Evolutionary conservation across 495 filamentous ascomycete genomes (phyloP).

Genomic region (Penicillium pancosmium): DNA sequence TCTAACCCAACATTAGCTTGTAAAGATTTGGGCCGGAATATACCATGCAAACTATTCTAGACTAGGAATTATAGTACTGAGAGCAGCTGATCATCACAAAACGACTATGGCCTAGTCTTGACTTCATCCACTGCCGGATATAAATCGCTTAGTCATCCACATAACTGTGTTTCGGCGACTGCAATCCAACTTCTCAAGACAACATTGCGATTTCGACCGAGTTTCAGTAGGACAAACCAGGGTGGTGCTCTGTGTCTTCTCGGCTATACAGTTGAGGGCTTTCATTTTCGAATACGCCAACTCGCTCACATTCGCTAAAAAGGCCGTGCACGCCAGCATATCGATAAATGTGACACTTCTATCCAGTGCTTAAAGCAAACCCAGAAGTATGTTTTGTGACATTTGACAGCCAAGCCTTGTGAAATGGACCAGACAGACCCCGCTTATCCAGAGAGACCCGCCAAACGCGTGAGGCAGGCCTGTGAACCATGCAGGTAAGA

Average conservation of each 20-base stretch:
- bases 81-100: neutral
- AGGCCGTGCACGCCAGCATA: neutral
- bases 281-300: neutral
- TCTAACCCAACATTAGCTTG: too few relatives aligned
- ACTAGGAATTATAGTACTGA: too few relatives aligned
- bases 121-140: neutral
- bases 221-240: neutral
- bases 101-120: neutral
- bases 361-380: neutral
- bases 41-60: too few relatives aligned
- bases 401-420: neutral
- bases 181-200: constrained; percentile 1
- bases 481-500: constrained; percentile 52
- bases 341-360: neutral
- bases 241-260: neutral
- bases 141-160: neutral
- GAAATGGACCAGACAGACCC: constrained; percentile 26
- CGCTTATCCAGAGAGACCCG: constrained; percentile 32
- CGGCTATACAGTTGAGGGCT: neutral
- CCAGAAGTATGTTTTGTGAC: neutral
- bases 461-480: constrained; percentile 48
- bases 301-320: neutral
- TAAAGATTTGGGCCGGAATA: too few relatives aligned
- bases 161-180: constrained; percentile 3
- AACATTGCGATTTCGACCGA: neutral